These are phyloP conservation scores for Arabidopsis suecica DNA, from an alignment of 345 rosid species.

Conservation along the genomic window DNA sequence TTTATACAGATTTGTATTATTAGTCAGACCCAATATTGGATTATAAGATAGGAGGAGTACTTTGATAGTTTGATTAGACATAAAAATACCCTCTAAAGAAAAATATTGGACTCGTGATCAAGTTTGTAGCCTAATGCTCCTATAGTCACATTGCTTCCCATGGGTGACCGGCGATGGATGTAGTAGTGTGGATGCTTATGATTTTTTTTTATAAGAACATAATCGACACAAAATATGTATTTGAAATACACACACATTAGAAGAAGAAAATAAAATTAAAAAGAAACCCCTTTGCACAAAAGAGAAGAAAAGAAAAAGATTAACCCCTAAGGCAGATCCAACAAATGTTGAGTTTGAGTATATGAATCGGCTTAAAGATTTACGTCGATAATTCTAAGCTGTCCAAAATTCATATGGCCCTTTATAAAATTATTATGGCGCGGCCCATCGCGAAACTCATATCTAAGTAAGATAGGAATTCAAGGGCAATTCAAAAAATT, in stretches of 20 bases:
- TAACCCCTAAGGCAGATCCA: background rate
- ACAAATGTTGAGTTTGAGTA: background rate
- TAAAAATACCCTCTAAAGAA: background rate
- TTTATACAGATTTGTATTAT: too few relatives aligned
- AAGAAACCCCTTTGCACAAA: background rate
- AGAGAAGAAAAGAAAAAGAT: background rate
- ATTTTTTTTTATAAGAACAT: too few relatives aligned
- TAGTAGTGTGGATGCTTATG: background rate
- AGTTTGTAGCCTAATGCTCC: background rate
- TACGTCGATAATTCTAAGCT: background rate
- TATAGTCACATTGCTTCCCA: background rate
- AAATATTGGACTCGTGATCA: constrained; percentile 4
- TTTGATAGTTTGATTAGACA: background rate
- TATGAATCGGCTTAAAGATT: background rate
- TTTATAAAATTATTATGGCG: constrained; percentile 11
- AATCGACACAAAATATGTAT: too few relatives aligned
- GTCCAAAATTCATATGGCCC: background rate
- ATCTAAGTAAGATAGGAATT: background rate
- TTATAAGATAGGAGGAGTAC: background rate
- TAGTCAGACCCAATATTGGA: too few relatives aligned
- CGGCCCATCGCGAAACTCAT: background rate
- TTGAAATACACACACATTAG: background rate
- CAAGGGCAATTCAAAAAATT: background rate
- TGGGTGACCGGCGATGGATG: background rate
- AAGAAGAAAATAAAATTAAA: background rate